Evolutionary conservation across 306 rosid species (phyloP).

Genomic region (Coriaria nepalensis): DNA sequence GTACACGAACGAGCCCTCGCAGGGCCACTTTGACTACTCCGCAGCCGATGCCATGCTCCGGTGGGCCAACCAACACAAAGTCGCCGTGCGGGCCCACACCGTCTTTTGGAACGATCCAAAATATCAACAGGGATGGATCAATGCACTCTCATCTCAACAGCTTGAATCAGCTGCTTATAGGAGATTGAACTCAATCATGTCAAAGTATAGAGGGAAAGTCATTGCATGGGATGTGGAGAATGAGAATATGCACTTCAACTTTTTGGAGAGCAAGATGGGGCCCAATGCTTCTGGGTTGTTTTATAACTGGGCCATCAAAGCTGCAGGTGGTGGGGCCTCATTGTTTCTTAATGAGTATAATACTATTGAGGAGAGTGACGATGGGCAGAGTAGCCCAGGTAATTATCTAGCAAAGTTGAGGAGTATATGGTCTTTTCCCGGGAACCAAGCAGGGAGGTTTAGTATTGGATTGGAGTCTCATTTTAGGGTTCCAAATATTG

Average conservation of each 20-base stretch:
- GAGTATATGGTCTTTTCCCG: conserved; percentile 22
- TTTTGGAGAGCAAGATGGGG: conserved; percentile 42
- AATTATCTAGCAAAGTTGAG: conserved; percentile 38
- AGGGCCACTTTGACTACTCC: conserved; percentile 31
- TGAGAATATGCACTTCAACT: conserved; percentile 48
- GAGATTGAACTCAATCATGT: conserved; percentile 34
- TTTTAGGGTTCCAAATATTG: conserved; percentile 33
- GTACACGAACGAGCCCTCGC: conserved; percentile 37
- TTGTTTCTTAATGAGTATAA: conserved; percentile 61
- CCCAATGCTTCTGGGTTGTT: conserved; percentile 14
- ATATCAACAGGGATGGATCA: conserved; percentile 38
- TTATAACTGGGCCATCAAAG: conserved; percentile 24
- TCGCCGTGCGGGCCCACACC: conserved; percentile 61
- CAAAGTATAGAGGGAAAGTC: conserved; percentile 41
- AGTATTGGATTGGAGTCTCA: conserved; percentile 69
- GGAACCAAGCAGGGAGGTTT: conserved; percentile 5
- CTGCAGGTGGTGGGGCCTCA: conserved; percentile 25
- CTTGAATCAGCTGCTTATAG: neutral
- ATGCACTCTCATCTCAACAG: conserved; percentile 23
- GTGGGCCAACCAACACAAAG: conserved; percentile 26
- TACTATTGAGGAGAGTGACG: conserved; percentile 47
- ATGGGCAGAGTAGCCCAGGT: conserved; percentile 22
- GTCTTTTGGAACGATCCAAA: conserved; percentile 53
- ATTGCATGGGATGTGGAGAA: conserved; percentile 75
- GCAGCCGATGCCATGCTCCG: conserved; percentile 41